Evolutionary conservation across 2,329 filamentous ascomycete genomes (phyloP), one percentile per base, ranked within the genome.

Genomic region (Chalaropsis thielavioides): DNA sequence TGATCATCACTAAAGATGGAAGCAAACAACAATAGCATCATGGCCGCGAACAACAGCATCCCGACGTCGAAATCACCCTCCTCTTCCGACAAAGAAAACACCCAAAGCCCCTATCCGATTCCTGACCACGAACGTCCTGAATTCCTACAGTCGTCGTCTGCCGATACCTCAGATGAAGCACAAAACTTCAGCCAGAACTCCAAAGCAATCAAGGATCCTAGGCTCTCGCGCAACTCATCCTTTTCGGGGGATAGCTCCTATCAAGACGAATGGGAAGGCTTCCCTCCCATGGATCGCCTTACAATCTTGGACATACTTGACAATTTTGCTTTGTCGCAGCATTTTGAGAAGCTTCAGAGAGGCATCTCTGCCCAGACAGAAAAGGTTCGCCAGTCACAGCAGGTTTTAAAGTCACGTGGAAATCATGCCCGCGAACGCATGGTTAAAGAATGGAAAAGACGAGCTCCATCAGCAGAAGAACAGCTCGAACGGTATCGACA

Each of bases 251-350:
- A 86, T 74, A 90, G 86, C 73, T 87, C 85, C n/a, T 90, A 90
- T 71, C 89, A 94, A 66, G 89, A 94, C 70, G 90, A 92, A 72
- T 94, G 89, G 83, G 90, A 95, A 68, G 80, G 84, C 24, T 88
- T 95, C 68, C 90, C 92, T 10, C 92, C 92, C 0, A 79, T 96
- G 27, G 94, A 99, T 74, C 88, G 90, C 62, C 79, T 99, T 64
- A 92, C 89, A 46, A 84, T 97, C 66, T 90, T 99, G 71, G 94
- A 99, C 72, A 81, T 99, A 61, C 83, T 99, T 69, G 92, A 96
- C 76, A 97, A 96, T 73, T 85, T 99, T 68, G 89, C 92, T 5
- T 79, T 99, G 40, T 88, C 91, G 0, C 89, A 95, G 71, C 89
- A 92, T 70, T 81, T 99, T 22, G 94, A 97, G 75, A 94, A 89